These are phyloP conservation scores for Podospora pseudopauciseta DNA, from an alignment of 495 filamentous ascomycete species.

Conservation along the genomic window DNA sequence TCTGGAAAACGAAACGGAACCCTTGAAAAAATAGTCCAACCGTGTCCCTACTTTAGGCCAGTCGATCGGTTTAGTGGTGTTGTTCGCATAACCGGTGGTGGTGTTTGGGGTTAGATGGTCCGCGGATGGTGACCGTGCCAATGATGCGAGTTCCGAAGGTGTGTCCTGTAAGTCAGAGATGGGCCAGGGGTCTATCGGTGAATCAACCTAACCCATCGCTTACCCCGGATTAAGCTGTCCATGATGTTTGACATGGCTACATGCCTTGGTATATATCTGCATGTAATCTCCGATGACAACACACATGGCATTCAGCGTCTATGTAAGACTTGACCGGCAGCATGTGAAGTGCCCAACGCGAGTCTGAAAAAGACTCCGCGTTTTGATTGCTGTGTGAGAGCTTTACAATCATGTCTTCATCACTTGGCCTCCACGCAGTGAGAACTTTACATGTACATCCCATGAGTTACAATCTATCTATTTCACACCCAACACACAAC, in stretches of 20 bases:
- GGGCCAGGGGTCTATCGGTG: not conserved
- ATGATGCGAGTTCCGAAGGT: not conserved
- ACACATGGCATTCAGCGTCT: not conserved
- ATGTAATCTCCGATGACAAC: too few species aligned
- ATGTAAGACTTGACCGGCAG: not conserved
- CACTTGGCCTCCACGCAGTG: too few species aligned
- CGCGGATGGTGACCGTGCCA: not conserved
- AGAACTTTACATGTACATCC: too few species aligned
- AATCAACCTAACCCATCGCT: not conserved
- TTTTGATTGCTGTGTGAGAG: too few species aligned
- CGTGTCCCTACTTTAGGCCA: not conserved
- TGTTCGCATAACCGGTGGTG: not conserved
- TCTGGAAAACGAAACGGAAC: not conserved
- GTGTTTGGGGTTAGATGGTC: not conserved
- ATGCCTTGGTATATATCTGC: not conserved
- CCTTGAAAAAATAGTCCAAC: not conserved
- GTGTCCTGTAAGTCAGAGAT: not conserved
- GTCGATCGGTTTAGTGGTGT: not conserved
- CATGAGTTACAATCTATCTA: too few species aligned
- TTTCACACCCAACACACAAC: too few species aligned
- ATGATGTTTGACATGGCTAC: not conserved
- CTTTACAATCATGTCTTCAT: too few species aligned
- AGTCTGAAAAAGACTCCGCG: too few species aligned
- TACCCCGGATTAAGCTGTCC: constrained; percentile 1
- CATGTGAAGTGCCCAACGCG: not conserved